Base-by-base conservation (phyloP, 305 asterid genomes). In the Solanum hybrid region DNA sequence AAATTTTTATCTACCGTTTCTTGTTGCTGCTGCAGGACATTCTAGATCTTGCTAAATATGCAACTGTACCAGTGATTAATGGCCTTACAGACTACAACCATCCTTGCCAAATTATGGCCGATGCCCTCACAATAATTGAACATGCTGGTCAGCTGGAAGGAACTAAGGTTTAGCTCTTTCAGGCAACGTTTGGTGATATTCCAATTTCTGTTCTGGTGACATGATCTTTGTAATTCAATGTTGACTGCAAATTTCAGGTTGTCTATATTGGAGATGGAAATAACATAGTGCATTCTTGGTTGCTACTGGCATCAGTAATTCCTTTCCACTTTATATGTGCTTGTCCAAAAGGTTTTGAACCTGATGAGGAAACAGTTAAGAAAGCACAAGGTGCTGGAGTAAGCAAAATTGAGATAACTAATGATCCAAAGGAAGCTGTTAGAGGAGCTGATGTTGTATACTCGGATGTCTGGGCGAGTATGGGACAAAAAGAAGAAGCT, bases 401-500 rank as follows among this genome's bases (percentile, higher is more conserved):
- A 7, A 64, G 99, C 93, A 96, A 96, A 93, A 95, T 97, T 73
- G 98, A 97, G 91, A 95, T 97, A 88, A 93, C 94, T 22, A 92
- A 93, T 91, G 96, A 96, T 92, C 96, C 96, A 85, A 95, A 96
- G 90, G 99, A 95, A 93, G 99, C 98, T 89, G 98, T 97, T 27
- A 92, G 37, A 89, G 99, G 99, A 86, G 98, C 99, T 82, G 99
- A 96, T 91, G 97, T 97, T 80, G 97, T 97, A 88, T 97, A 97
- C 91, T 90, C 99, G 26, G 99, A 97, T 94, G 98, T 97, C 89
- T 97, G 99, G 99, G 99, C 99, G 29, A 95, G 99, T 93, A 96
- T 96, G 98, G 99, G 99, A 42, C 98, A 97, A 91, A 97, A 97
- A 93, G 98, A 96, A 89, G 99, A 97, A 94, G 98, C 99, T 93